These are phyloP conservation scores for Fusarium sp. DNA, from an alignment of 2,329 filamentous ascomycete species.

Conservation along the genomic window DNA sequence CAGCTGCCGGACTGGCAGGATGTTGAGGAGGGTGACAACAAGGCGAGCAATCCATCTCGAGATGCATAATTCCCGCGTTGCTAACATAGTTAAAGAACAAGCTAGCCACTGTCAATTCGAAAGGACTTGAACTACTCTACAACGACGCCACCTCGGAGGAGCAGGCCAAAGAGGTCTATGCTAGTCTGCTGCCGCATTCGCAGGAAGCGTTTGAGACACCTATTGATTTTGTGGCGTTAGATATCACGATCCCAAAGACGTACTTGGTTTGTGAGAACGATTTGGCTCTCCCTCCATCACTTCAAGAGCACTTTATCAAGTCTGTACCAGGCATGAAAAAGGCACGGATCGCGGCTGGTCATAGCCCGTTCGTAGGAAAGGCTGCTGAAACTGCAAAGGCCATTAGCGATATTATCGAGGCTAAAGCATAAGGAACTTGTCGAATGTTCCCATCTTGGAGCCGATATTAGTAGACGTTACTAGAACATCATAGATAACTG, in stretches of 20 bases:
- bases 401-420: background rate
- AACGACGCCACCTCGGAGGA: background rate
- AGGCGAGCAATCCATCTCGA: background rate
- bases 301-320: conserved; percentile 1
- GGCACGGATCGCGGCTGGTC: conserved; percentile 3
- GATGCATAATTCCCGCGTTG: rapidly evolving
- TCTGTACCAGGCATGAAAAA: background rate
- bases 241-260: conserved; percentile 8
- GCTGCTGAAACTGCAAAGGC: background rate
- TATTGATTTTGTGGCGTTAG: conserved; percentile 1
- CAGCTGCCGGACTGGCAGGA: conserved; percentile 2
- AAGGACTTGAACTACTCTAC: background rate
- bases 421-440: background rate
- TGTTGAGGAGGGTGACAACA: background rate
- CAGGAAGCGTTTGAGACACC: conserved; percentile 2
- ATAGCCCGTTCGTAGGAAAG: conserved; percentile 6
- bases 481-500: too few species aligned
- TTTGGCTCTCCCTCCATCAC: background rate
- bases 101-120: background rate
- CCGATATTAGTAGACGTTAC: too few species aligned
- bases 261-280: conserved; percentile 7
- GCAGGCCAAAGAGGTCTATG: background rate
- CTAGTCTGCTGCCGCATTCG: background rate
- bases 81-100: conserved; percentile 3
- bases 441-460: too few species aligned